Conservation (phyloP, 1,284 basidiomycete genomes). For the Puccinia brachypodii region DNA sequence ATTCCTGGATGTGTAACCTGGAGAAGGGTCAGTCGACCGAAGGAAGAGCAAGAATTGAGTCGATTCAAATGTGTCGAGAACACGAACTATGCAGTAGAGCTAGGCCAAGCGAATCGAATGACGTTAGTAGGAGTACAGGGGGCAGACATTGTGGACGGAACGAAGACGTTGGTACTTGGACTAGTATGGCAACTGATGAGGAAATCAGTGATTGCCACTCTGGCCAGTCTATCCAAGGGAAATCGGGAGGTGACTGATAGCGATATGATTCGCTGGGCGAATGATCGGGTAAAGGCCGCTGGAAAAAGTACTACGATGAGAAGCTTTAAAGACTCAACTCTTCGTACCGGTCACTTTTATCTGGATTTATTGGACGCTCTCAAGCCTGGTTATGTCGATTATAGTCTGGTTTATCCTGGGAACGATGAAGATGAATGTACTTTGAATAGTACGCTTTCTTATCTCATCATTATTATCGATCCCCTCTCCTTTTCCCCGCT, state of each 20-base stretch:
- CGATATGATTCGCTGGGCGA: constrained; percentile 96
- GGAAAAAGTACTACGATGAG: constrained; percentile 70
- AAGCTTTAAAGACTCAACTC: constrained; percentile 90
- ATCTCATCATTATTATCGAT: background rate
- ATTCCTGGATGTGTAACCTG: constrained; percentile 56
- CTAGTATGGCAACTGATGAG: constrained; percentile 58
- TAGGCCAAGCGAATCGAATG: constrained; percentile 57
- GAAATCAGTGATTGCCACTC: constrained; percentile 87
- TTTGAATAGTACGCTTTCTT: constrained; percentile 64
- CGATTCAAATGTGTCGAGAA: constrained; percentile 58
- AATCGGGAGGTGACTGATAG: constrained; percentile 80
- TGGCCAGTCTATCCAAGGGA: constrained; percentile 72
- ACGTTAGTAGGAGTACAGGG: constrained; percentile 58
- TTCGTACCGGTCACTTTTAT: constrained; percentile 89
- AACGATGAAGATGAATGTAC: constrained; percentile 78
- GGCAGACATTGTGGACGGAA: constrained; percentile 58
- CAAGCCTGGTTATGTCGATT: constrained; percentile 92
- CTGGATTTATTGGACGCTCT: constrained; percentile 88
- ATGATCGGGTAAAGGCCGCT: constrained; percentile 77
- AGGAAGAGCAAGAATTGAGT: constrained; percentile 55
- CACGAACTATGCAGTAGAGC: constrained; percentile 57
- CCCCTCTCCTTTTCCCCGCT: background rate
- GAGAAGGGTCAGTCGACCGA: constrained; percentile 55
- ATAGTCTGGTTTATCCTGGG: constrained; percentile 72
- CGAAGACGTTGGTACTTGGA: constrained; percentile 56